A percentile compares a stretch with the other conserved stretches of the same genome.
Conservation (phyloP, 768 basidiomycete species). For the Tylopilus vinaceipallidus region DNA sequence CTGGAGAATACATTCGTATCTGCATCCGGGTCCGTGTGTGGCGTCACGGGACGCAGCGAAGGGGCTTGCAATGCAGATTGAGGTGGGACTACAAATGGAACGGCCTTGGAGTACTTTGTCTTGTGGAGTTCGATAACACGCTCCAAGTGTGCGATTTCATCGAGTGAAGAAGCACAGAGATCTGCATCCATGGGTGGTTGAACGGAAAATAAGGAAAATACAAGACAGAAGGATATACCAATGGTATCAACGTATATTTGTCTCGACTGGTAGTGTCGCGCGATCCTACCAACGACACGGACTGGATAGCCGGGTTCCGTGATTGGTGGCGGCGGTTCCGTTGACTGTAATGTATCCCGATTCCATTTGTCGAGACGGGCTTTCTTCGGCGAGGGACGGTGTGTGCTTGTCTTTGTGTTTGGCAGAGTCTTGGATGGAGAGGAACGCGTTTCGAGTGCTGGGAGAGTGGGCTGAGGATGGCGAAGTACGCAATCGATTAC, state of each 20-base stretch:
- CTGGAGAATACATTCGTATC: slow-evolving; percentile 12
- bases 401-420: background rate
- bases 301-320: slow-evolving; percentile 48
- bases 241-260: slow-evolving; percentile 50
- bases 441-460: slow-evolving; percentile 8
- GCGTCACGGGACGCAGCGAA: background rate
- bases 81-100: slow-evolving; percentile 49
- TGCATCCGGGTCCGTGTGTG: background rate
- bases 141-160: slow-evolving; percentile 59
- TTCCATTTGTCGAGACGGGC: slow-evolving; percentile 7
- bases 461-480: slow-evolving; percentile 32
- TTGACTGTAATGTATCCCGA: background rate
- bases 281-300: slow-evolving; percentile 46
- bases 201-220: background rate
- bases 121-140: slow-evolving; percentile 52
- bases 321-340: slow-evolving; percentile 34
- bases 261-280: slow-evolving; percentile 39
- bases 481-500: slow-evolving; percentile 66
- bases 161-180: slow-evolving; percentile 47
- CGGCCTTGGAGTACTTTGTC: slow-evolving; percentile 44
- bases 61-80: slow-evolving; percentile 9
- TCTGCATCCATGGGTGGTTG: slow-evolving; percentile 28
- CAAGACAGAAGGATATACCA: slow-evolving; percentile 36
- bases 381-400: slow-evolving; percentile 17
- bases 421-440: background rate